Conservation (phyloP, 306 rosid species). For the Mimosa pudica region DNA sequence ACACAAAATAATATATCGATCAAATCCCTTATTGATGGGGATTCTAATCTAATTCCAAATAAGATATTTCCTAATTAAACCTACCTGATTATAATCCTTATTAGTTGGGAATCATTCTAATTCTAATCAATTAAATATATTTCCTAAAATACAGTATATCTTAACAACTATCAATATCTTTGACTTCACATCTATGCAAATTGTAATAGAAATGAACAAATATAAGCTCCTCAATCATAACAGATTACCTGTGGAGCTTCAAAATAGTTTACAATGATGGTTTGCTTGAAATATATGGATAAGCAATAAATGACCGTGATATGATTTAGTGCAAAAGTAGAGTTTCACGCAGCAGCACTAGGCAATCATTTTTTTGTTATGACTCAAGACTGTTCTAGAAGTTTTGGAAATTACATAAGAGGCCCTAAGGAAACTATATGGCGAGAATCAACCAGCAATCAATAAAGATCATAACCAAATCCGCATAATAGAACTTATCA, state of each 20-base stretch:
- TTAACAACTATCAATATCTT: too few species aligned
- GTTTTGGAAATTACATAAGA: not conserved
- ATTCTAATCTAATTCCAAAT: too few species aligned
- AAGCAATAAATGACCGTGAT: not conserved
- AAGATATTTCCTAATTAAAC: too few species aligned
- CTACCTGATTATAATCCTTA: too few species aligned
- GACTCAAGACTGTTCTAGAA: not conserved
- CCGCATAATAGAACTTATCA: not conserved
- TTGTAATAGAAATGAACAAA: not conserved
- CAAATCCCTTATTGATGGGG: too few species aligned
- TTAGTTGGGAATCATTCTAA: too few species aligned
- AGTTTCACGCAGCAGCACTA: not conserved
- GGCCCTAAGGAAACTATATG: not conserved
- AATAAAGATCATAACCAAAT: not conserved
- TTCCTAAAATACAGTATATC: too few species aligned
- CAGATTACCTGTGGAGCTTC: not conserved
- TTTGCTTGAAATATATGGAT: slow-evolving; percentile 13
- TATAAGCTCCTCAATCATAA: not conserved
- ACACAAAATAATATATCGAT: too few species aligned
- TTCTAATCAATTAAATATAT: too few species aligned
- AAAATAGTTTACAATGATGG: slow-evolving; percentile 1
- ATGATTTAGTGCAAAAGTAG: not conserved
- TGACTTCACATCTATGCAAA: not conserved
- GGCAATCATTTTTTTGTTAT: not conserved
- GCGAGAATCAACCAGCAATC: not conserved